A percentile compares a stretch with the other conserved stretches of the same genome.
Conservation (phyloP, 805 yeast species). For the Kluyveromyces nonfermentans region DNA sequence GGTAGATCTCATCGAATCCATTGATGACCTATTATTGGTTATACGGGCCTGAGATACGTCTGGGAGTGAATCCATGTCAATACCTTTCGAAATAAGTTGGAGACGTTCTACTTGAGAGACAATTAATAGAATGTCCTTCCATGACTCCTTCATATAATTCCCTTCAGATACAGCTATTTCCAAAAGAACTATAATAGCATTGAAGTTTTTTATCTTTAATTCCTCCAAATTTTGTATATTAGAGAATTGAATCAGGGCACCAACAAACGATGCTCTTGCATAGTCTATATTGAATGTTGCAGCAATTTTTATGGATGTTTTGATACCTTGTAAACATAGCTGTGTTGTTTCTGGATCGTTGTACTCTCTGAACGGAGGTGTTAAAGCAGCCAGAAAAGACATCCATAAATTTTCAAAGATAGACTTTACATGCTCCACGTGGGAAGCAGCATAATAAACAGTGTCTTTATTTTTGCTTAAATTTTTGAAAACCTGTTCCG, state of each 20-base stretch:
- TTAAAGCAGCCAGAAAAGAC: slow-evolving; percentile 89
- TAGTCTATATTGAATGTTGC: slow-evolving; percentile 74
- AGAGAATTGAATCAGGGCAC: slow-evolving; percentile 82
- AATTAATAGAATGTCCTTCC: slow-evolving; percentile 76
- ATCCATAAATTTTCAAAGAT: slow-evolving; percentile 95
- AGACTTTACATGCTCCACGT: slow-evolving; percentile 82
- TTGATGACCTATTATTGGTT: slow-evolving; percentile 41
- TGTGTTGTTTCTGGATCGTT: slow-evolving; percentile 64
- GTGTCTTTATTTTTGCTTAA: slow-evolving; percentile 43
- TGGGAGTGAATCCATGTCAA: slow-evolving; percentile 75
- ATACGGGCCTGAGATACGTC: slow-evolving; percentile 72
- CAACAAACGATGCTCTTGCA: slow-evolving; percentile 81
- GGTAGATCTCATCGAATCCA: slow-evolving; percentile 42
- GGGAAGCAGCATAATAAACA: slow-evolving; percentile 72
- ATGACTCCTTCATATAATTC: slow-evolving; percentile 58
- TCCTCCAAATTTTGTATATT: slow-evolving; percentile 72
- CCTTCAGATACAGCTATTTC: slow-evolving; percentile 77
- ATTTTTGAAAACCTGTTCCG: slow-evolving; percentile 71
- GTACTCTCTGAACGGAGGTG: slow-evolving; percentile 86
- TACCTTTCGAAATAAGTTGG: slow-evolving; percentile 80
- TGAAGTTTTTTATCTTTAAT: slow-evolving; percentile 68
- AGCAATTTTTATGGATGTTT: slow-evolving; percentile 71
- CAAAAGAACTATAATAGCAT: slow-evolving; percentile 65
- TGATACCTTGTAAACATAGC: slow-evolving; percentile 76
- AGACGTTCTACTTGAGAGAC: slow-evolving; percentile 88